Base-by-base conservation (phyloP, 2,329 filamentous ascomycete species). In the Clarireedia sp. region DNA sequence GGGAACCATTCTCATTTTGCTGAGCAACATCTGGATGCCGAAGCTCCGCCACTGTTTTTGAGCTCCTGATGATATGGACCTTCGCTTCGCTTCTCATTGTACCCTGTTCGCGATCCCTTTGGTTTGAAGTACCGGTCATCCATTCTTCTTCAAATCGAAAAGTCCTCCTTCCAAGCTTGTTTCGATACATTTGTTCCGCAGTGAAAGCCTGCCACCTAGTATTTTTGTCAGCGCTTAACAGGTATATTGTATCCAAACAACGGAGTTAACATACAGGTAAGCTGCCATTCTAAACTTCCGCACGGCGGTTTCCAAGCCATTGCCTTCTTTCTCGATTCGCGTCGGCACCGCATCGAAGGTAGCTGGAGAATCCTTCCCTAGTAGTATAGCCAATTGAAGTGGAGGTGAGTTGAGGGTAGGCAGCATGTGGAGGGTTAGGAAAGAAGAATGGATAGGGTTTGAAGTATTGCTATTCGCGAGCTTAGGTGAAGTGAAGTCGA, bases 91-190 rank as follows among this genome's bases (percentile, higher is more conserved):
- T 96, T 59, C 92, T 86, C 82, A 94, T 90, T 23, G 81, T 80
- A 6, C 83, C 85, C 24, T 75, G 76, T 53, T 84, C 80, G 59
- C 78, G 77, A 68, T 97, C 94, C 40, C 86, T 83, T 62, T 81
- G 79, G 57, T 88, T 92, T 57, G 89, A 78, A 1, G 89, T 88
- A 7, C 91, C 91, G 2, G 83, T 82, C 58, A 88, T 88, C 94
- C 94, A 97, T 68, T 96, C 89, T 70, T 99, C 94, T 64, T 97
- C 94, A 60, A 95, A 91, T 44, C 91, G 81, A 70, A 96, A 97
- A 52, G 82, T 85, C 56, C 92, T 83, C 57, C 92, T 81, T 9
- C 91, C 90, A 62, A 97, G 82, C 58, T 86, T 88, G 68, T 96
- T 88, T 60, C 90, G 85, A 69, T 83, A 87, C 92, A 97, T 97